Conservation (phyloP, 371 early-diverging fungal species). For the Mortierella polycephala region DNA sequence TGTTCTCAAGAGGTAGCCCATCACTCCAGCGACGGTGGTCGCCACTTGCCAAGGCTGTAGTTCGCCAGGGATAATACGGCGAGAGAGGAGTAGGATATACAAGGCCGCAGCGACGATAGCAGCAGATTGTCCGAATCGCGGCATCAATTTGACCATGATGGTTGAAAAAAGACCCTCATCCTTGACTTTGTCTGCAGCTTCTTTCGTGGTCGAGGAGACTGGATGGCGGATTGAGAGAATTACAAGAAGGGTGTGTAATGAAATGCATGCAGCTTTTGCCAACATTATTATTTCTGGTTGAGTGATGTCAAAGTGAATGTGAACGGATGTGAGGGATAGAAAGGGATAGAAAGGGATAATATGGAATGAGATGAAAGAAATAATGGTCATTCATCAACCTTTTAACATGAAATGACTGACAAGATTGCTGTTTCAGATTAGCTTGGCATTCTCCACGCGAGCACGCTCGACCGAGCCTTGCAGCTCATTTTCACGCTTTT, state of each 20-base stretch:
- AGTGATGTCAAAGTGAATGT: neutral
- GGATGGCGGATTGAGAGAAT: constrained; percentile 43
- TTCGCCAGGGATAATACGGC: constrained; percentile 18
- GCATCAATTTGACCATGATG: constrained; percentile 20
- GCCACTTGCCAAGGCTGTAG: constrained; percentile 31
- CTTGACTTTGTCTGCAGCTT: constrained; percentile 40
- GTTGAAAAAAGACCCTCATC: constrained; percentile 34
- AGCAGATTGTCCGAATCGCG: constrained; percentile 16
- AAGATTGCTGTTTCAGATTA: too few species aligned
- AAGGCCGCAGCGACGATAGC: constrained; percentile 10
- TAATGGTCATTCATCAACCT: too few species aligned
- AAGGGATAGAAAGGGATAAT: neutral
- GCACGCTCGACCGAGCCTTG: too few species aligned
- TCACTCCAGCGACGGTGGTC: constrained; percentile 11
- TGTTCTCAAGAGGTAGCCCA: constrained; percentile 26
- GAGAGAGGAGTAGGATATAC: constrained; percentile 27
- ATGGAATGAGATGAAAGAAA: too few species aligned
- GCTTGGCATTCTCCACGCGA: too few species aligned
- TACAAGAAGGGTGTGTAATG: constrained; percentile 27
- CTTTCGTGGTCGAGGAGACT: constrained; percentile 26
- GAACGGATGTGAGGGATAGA: neutral
- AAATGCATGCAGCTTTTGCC: constrained; percentile 25
- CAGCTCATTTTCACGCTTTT: too few species aligned
- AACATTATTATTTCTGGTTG: constrained; percentile 13
- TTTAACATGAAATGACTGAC: too few species aligned